Evolutionary conservation across 2,329 filamentous ascomycete species (phyloP).

Genomic region (Nemania sp.): DNA sequence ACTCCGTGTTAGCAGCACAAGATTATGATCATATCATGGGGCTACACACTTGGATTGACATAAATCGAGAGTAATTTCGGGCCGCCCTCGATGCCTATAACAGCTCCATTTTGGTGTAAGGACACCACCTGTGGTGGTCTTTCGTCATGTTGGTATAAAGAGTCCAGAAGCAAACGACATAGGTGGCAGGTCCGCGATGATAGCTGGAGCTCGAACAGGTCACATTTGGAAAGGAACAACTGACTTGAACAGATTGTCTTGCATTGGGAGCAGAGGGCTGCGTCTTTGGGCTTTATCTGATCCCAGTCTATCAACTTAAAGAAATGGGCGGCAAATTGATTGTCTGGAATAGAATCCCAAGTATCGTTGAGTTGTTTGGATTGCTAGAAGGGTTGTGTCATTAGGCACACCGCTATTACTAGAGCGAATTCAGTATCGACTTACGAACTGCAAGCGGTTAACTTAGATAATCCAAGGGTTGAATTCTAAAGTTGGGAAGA

Average conservation of each 20-base stretch:
- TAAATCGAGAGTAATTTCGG: slow-evolving; percentile 31
- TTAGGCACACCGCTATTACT: background rate
- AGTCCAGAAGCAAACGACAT: slow-evolving; percentile 6
- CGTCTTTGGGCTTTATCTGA: background rate
- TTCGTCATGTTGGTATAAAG: background rate
- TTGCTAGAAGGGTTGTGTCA: slow-evolving; percentile 2
- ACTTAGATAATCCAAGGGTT: too few species aligned
- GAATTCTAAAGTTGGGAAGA: background rate
- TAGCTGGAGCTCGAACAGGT: slow-evolving; percentile 1
- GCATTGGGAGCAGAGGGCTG: background rate
- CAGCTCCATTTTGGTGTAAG: slow-evolving; percentile 64
- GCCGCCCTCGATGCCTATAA: slow-evolving; percentile 43
- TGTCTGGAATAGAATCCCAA: slow-evolving; percentile 4
- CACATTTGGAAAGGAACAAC: background rate
- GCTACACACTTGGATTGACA: slow-evolving; percentile 13
- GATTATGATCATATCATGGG: background rate
- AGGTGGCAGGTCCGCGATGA: slow-evolving; percentile 4
- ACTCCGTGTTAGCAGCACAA: background rate
- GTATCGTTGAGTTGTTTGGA: slow-evolving; percentile 8
- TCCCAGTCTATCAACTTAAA: slow-evolving; percentile 8
- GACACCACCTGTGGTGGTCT: background rate
- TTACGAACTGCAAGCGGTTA: background rate
- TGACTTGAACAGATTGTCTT: background rate
- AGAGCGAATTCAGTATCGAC: background rate
- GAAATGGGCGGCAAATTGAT: slow-evolving; percentile 10